Conservation (phyloP, 2,329 filamentous ascomycete genomes). For the Diplocarpon rosae region DNA sequence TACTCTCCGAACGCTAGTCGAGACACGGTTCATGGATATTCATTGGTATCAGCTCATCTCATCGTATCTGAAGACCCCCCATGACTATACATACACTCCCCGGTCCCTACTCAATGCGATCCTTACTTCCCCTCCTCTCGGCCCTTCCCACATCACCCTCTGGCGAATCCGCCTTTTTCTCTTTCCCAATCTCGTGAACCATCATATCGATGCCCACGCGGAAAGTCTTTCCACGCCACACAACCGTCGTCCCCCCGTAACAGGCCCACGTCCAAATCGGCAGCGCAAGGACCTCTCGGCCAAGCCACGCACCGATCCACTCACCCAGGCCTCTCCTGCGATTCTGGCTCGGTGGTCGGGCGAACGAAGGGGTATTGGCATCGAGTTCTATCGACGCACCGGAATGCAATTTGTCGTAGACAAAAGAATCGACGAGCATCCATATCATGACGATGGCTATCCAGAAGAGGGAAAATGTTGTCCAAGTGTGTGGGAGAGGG, state of each 20-base stretch:
- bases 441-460: slow-evolving; percentile 52
- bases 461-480: slow-evolving; percentile 55
- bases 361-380: slow-evolving; percentile 64
- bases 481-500: slow-evolving; percentile 54
- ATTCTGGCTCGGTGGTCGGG: slow-evolving; percentile 46
- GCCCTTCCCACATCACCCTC: not conserved
- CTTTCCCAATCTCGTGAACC: slow-evolving; percentile 43
- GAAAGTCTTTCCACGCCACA: slow-evolving; percentile 78
- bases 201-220: slow-evolving; percentile 75
- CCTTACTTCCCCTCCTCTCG: not conserved
- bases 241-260: slow-evolving; percentile 74
- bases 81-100: not conserved
- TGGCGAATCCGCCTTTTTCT: not conserved
- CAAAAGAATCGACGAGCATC: slow-evolving; percentile 63
- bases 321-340: slow-evolving; percentile 44
- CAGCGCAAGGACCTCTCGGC: slow-evolving; percentile 69
- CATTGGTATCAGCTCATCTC: too few relatives aligned
- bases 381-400: slow-evolving; percentile 61
- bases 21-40: too few relatives aligned
- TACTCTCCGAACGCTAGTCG: too few relatives aligned
- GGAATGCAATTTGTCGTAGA: slow-evolving; percentile 66
- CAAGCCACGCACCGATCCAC: slow-evolving; percentile 78
- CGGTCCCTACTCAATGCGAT: not conserved
- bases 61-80: too few relatives aligned
- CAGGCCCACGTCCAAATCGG: slow-evolving; percentile 90